These are phyloP conservation scores for Kentomonas sorsogonicus DNA, from an alignment of 208 protist species.

Conservation along the genomic window DNA sequence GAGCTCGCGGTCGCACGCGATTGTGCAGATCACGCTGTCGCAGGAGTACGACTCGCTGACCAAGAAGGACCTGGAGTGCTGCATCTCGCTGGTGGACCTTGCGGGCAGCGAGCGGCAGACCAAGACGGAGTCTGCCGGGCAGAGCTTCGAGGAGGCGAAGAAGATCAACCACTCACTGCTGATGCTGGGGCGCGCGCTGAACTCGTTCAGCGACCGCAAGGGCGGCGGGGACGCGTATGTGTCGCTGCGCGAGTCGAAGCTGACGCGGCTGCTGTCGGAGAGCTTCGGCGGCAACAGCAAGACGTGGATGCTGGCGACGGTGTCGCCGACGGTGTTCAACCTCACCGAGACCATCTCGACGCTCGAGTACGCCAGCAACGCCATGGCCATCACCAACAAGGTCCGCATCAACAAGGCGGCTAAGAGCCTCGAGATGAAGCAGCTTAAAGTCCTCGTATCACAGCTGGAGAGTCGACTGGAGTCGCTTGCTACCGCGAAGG, in stretches of 20 bases:
- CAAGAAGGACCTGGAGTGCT: slow-evolving; percentile 45
- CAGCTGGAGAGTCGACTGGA: slow-evolving; percentile 50
- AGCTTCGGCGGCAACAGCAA: slow-evolving; percentile 91
- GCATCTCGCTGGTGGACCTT: slow-evolving; percentile 76
- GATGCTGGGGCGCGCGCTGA: slow-evolving; percentile 81
- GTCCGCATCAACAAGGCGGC: slow-evolving; percentile 54
- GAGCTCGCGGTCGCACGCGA: slow-evolving; percentile 87
- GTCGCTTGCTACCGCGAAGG: slow-evolving; percentile 16
- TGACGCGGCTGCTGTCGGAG: slow-evolving; percentile 85
- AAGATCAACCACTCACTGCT: slow-evolving; percentile 87
- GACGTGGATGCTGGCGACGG: slow-evolving; percentile 90
- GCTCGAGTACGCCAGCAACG: slow-evolving; percentile 78
- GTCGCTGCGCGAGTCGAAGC: slow-evolving; percentile 83
- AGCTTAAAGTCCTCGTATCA: slow-evolving; percentile 44
- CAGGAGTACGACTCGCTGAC: slow-evolving; percentile 52
- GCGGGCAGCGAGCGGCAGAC: slow-evolving; percentile 81
- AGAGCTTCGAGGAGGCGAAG: slow-evolving; percentile 83
- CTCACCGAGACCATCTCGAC: slow-evolving; percentile 75
- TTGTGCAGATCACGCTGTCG: slow-evolving; percentile 74
- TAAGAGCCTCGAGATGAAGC: slow-evolving; percentile 62
- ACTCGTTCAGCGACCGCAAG: slow-evolving; percentile 76
- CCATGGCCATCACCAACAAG: slow-evolving; percentile 78
- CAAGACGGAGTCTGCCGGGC: slow-evolving; percentile 71
- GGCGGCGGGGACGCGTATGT: slow-evolving; percentile 55
- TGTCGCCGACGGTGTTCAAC: slow-evolving; percentile 76